Base-by-base conservation (phyloP, 2,329 filamentous ascomycete species). In the Nigrospora sphaerica region DNA sequence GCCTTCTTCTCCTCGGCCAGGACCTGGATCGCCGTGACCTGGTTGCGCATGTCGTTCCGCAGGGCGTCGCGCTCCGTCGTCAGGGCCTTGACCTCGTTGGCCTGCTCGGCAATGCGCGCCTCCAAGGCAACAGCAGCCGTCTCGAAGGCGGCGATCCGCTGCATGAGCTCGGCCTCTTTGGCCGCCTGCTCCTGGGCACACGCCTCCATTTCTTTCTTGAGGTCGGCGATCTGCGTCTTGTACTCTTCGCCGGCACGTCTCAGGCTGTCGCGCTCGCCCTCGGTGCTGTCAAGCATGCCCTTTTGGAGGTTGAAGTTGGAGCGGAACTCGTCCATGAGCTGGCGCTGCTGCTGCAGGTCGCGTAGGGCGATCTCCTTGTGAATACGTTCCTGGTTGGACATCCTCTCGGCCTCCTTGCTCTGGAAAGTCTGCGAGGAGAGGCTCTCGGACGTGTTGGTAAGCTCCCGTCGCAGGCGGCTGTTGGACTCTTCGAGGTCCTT, bases 231-330 rank as follows among this genome's bases (percentile, higher is more conserved):
- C 47, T 57, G 55, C 49, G 49, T 52, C 49, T 60, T 54, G 17
- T 55, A 49, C 36, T 57, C 52, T 46, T 56, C 57, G 37, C 56
- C 56, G 19, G 57, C 54, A 17, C 53, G 49, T 45, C 51, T 56
- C 45, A 65, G 53, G 42, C 51, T 56, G 42, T 68, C 61, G 36
- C 63, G 59, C 46, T 67, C 63, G 50, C 56, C 60, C 54, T 68
- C 65, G 14, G 56, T 53, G 28, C 60, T 57, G 14, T 55, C 45
- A 13, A 64, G 52, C 46, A 59, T 50, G 16, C 45, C 50, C 42
- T 57, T 55, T 40, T 65, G 61, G 34, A 61, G 54, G 35, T 64
- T 55, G 28, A 62, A 65, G 54, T 64, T 62, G 47, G 56, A 61
- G 32, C 62, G 61, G 50, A 58, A 57, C 46, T 67, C 62, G 34